Percentiles rank a stretch among this genome's conserved stretches.
Conservation (phyloP, 192 early-diverging fungal genomes). For the Geranomyces michiganensis region DNA sequence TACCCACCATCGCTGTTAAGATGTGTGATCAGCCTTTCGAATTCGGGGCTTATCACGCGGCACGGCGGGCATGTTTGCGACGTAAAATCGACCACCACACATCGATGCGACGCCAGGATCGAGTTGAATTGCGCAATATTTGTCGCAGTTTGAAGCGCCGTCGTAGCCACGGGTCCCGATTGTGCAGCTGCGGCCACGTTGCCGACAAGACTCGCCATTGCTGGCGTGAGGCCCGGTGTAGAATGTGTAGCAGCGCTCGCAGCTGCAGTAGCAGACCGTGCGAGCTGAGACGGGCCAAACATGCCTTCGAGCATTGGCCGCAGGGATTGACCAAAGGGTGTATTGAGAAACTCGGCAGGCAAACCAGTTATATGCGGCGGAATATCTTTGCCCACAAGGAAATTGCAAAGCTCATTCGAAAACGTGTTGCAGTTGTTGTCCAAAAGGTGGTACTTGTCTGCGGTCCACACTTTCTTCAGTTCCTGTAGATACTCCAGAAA, state of each 20-base stretch:
- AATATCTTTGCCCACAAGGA: constrained; percentile 75
- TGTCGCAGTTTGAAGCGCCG: constrained; percentile 41
- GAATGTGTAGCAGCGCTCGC: constrained; percentile 21
- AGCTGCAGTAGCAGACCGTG: constrained; percentile 33
- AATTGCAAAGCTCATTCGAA: constrained; percentile 75
- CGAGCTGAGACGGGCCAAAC: constrained; percentile 47
- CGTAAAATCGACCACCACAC: constrained; percentile 72
- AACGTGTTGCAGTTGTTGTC: constrained; percentile 90
- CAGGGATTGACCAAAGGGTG: constrained; percentile 48
- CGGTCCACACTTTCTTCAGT: constrained; percentile 53
- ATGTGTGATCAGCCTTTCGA: constrained; percentile 59
- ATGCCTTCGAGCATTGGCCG: constrained; percentile 43
- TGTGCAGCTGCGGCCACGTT: constrained; percentile 20
- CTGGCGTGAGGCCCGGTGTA: constrained; percentile 31
- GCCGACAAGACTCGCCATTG: constrained; percentile 16
- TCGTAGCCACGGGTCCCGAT: background rate
- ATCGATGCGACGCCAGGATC: constrained; percentile 49
- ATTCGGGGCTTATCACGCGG: constrained; percentile 68
- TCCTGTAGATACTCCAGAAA: constrained; percentile 70
- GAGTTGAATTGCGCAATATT: constrained; percentile 46
- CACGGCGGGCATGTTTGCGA: constrained; percentile 71
- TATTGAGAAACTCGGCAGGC: constrained; percentile 55
- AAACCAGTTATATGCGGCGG: constrained; percentile 75
- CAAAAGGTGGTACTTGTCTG: constrained; percentile 81
- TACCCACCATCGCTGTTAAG: constrained; percentile 32